phyloP scores from a whole-genome alignment of 1,139 yeast genomes.

The Geotrichum macrosporum region DNA sequence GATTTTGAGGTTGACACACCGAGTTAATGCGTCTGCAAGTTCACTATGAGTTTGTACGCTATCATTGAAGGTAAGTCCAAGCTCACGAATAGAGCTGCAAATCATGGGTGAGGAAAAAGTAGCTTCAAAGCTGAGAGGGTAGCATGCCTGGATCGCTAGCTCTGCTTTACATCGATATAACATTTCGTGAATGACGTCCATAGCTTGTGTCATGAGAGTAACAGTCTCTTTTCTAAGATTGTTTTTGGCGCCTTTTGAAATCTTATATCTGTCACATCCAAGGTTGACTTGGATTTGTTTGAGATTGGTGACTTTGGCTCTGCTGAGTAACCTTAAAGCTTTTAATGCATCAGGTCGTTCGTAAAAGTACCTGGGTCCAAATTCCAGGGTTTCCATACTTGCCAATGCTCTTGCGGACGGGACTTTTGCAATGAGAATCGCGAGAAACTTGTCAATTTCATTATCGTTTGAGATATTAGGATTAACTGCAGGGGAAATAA shows the following conservation, averaged over 20 bases:
- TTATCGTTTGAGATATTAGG: slow-evolving; percentile 18
- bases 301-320: slow-evolving; percentile 19
- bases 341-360: slow-evolving; percentile 18
- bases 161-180: slow-evolving; percentile 19
- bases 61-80: slow-evolving; percentile 19
- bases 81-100: slow-evolving; percentile 16
- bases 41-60: slow-evolving; percentile 20
- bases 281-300: slow-evolving; percentile 19
- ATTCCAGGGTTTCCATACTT: slow-evolving; percentile 17
- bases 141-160: slow-evolving; percentile 19
- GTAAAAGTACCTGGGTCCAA: slow-evolving; percentile 19
- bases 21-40: slow-evolving; percentile 16
- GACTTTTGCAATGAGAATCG: slow-evolving; percentile 13
- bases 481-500: slow-evolving; percentile 18
- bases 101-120: slow-evolving; percentile 18
- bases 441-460: slow-evolving; percentile 13
- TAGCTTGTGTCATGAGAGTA: slow-evolving; percentile 18
- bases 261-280: slow-evolving; percentile 20
- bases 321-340: slow-evolving; percentile 16
- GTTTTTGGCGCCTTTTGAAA: slow-evolving; percentile 19
- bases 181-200: slow-evolving; percentile 18
- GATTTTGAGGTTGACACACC: slow-evolving; percentile 18
- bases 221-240: slow-evolving; percentile 10
- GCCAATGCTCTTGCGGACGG: slow-evolving; percentile 19
- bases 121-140: slow-evolving; percentile 18